Evolutionary conservation across 140 eudicot genomes (phyloP), one percentile per base, ranked within the genome.

Genomic region (Oenanthe javanica): DNA sequence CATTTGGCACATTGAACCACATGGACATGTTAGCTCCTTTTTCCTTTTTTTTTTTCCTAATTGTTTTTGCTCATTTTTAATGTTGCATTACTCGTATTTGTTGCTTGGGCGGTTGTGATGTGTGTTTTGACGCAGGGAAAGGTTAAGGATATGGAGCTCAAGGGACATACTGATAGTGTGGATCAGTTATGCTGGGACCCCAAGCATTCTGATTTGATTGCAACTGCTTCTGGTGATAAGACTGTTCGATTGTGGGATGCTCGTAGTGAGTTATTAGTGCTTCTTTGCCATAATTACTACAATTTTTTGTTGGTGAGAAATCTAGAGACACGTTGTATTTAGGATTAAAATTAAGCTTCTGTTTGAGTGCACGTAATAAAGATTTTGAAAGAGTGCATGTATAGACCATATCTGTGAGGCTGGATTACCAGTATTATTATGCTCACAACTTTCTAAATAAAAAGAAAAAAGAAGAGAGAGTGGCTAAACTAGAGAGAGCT

Each of bases 121-220:
- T 12, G 47, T 69, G 36, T 75, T 7, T 50, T 3, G 72, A 76
- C 82, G 80, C 93, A 94, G 98, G 90, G 97, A 10, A 94, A 94
- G 91, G 96, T 84, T 75, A 94, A 94, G 84, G 98, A 92, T 83
- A 83, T 92, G 77, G 99, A 92, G 82, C 83, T 95, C 16, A 95
- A 90, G 85, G 97, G 99, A 80, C 97, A 92, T 79, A 90, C 92
- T 47, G 97, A 95, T 83, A 95, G 99, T 80, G 99, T 95, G 54
- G 99, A 95, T 86, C 99, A 95, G 87, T 84, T 95, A 36, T 95
- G 99, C 74, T 95, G 99, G 99, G 97, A 95, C 77, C 97, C 99
- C 14, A 92, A 90, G 79, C 99, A 95, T 84, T 89, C 97, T 51
- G 99, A 95, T 77, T 81, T 95, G 85, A 86, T 95, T 78, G 99